Percentiles rank a stretch among this genome's conserved stretches.
Conservation (phyloP, 1,284 basidiomycete genomes). For the Microbotryum intermedium region DNA sequence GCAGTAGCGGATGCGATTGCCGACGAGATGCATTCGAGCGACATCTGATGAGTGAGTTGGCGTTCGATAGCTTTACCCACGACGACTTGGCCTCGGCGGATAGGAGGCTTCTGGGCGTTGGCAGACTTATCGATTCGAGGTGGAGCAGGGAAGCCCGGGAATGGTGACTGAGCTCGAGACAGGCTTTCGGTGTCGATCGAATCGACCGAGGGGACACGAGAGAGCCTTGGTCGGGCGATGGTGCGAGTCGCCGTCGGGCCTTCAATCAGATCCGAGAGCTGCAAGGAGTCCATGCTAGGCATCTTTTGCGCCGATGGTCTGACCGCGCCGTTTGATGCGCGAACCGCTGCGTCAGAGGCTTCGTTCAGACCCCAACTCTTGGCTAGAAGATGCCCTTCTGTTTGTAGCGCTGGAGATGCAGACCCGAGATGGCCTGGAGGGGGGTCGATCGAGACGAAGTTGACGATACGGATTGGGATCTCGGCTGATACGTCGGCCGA, state of each 20-base stretch:
- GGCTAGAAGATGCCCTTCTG: slow-evolving; percentile 2
- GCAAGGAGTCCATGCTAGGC: slow-evolving; percentile 21
- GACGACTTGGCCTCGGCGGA: background rate
- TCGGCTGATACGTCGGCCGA: slow-evolving; percentile 57
- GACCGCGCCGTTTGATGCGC: background rate
- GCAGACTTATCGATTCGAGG: background rate
- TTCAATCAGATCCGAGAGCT: slow-evolving; percentile 16
- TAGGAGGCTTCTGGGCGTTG: background rate
- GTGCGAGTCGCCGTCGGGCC: slow-evolving; percentile 2
- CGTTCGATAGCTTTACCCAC: slow-evolving; percentile 23
- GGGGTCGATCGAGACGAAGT: slow-evolving; percentile 71
- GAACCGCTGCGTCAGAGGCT: background rate
- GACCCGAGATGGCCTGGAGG: slow-evolving; percentile 45
- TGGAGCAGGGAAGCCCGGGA: background rate
- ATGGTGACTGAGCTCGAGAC: background rate
- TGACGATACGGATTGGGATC: slow-evolving; percentile 64
- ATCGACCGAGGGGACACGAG: slow-evolving; percentile 27
- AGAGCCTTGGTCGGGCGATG: slow-evolving; percentile 2
- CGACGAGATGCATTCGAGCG: slow-evolving; percentile 32
- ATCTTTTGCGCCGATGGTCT: slow-evolving; percentile 3
- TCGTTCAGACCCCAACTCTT: slow-evolving; percentile 17
- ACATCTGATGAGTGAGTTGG: slow-evolving; percentile 31
- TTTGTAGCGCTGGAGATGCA: slow-evolving; percentile 2
- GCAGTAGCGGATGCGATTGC: slow-evolving; percentile 33
- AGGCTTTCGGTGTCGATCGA: slow-evolving; percentile 25